phyloP scores from a whole-genome alignment of 2,329 filamentous ascomycete genomes.

The Parascedosporium putredinis region DNA sequence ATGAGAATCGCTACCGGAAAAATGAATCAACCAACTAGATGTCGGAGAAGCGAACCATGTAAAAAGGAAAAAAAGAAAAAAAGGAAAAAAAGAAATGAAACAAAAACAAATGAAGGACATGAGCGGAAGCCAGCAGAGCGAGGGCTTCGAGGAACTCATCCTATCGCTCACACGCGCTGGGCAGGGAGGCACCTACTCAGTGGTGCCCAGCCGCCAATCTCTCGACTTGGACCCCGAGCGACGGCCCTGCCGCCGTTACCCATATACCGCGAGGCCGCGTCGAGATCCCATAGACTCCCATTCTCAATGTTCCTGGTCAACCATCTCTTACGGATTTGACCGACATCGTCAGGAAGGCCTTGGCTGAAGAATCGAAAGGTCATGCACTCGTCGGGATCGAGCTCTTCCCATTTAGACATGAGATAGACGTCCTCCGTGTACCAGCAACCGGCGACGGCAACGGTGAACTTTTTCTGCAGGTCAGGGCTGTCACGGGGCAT shows the following conservation, averaged over 20 bases:
- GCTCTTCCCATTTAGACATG: neutral
- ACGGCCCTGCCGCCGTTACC: neutral
- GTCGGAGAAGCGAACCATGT: too few species aligned
- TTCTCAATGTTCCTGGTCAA: constrained; percentile 1
- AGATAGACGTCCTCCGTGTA: neutral
- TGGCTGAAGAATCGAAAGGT: neutral
- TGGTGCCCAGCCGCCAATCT: neutral
- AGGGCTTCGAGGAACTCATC: too few species aligned
- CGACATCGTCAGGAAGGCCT: neutral
- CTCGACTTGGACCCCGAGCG: neutral
- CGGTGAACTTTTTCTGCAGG: neutral
- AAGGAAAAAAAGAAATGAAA: neutral
- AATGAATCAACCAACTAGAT: too few species aligned
- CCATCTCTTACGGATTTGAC: neutral
- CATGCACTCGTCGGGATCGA: constrained; percentile 4
- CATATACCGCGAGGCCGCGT: neutral
- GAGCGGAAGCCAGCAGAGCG: too few species aligned
- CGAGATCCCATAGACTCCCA: constrained; percentile 2
- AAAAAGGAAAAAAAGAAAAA: neutral
- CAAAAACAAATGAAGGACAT: too few species aligned
- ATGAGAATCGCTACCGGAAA: too few species aligned
- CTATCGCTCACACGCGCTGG: neutral
- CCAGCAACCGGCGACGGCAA: neutral
- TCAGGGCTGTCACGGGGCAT: neutral
- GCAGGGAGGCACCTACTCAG: neutral